Evolutionary conservation across 2,329 filamentous ascomycete genomes (phyloP).

Genomic region (Dryadomyces quercus-mongolicae): DNA sequence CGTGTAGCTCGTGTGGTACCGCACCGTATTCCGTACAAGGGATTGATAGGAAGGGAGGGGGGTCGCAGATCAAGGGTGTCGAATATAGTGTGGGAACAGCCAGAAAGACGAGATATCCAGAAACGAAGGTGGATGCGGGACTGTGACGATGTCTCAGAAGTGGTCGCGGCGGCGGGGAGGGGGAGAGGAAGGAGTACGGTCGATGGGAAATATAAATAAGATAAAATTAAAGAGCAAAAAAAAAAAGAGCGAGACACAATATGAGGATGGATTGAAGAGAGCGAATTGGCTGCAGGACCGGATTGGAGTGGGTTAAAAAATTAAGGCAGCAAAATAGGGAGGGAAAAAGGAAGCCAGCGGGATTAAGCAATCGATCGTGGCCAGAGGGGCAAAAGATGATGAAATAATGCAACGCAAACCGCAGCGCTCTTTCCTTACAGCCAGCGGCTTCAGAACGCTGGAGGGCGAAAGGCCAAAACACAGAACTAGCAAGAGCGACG

Average conservation of each 20-base stretch:
- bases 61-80: neutral
- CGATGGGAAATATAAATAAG: neutral
- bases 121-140: neutral
- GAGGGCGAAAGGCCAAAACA: neutral
- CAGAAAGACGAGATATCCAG: neutral
- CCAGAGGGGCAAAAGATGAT: neutral
- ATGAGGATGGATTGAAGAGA: neutral
- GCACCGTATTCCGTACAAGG: neutral
- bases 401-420: no score
- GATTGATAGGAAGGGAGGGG: neutral
- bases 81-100: neutral
- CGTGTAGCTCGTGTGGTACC: neutral
- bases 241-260: neutral
- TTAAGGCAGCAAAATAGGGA: neutral
- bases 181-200: neutral
- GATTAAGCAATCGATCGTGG: conserved; percentile 1
- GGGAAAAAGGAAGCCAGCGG: neutral
- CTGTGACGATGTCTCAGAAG: neutral
- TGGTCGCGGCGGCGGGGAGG: neutral
- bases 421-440: no score
- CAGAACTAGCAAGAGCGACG: neutral
- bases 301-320: neutral
- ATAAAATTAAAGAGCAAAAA: neutral
- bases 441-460: neutral
- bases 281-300: conserved; percentile 1